Conservation (phyloP, 73 alveolate species). For the Paramecium tetraurelia region DNA sequence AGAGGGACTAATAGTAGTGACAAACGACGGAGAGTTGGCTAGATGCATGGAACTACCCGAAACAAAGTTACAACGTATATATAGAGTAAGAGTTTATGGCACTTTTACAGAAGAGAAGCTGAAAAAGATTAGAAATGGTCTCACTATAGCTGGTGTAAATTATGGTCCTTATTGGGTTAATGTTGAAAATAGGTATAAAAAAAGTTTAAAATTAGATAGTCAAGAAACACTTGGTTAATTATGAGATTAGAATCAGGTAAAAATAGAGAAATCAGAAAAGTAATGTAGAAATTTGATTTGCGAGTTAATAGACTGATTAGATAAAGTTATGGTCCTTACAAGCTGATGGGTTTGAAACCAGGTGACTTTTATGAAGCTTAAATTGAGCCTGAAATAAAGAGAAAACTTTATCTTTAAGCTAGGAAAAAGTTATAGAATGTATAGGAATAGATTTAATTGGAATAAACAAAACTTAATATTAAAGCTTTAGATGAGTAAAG, state of each 20-base stretch:
- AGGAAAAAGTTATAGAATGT: conserved; percentile 5
- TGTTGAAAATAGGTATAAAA: conserved; percentile 63
- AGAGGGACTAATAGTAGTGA: conserved; percentile 79
- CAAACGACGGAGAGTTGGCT: conserved; percentile 84
- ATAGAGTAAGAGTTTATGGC: conserved; percentile 87
- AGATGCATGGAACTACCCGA: conserved; percentile 78
- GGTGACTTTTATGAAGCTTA: conserved; percentile 61
- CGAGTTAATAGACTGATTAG: conserved; percentile 83
- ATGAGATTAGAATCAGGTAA: conserved; percentile 74
- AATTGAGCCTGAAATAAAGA: conserved; percentile 45
- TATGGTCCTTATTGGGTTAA: conserved; percentile 82
- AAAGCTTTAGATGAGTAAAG: neutral
- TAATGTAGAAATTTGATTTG: conserved; percentile 74
- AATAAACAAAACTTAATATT: neutral
- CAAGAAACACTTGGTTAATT: conserved; percentile 81
- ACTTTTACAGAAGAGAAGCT: conserved; percentile 68
- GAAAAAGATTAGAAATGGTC: conserved; percentile 70
- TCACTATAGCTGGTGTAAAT: conserved; percentile 64
- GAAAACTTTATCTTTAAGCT: conserved; percentile 46
- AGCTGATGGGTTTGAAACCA: conserved; percentile 71
- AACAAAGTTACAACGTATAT: conserved; percentile 68
- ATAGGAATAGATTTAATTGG: neutral
- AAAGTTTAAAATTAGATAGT: neutral
- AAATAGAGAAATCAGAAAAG: conserved; percentile 85
- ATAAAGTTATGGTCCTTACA: conserved; percentile 80